Conservation (phyloP, 2,329 filamentous ascomycete genomes). For the Thelonectria olida region DNA sequence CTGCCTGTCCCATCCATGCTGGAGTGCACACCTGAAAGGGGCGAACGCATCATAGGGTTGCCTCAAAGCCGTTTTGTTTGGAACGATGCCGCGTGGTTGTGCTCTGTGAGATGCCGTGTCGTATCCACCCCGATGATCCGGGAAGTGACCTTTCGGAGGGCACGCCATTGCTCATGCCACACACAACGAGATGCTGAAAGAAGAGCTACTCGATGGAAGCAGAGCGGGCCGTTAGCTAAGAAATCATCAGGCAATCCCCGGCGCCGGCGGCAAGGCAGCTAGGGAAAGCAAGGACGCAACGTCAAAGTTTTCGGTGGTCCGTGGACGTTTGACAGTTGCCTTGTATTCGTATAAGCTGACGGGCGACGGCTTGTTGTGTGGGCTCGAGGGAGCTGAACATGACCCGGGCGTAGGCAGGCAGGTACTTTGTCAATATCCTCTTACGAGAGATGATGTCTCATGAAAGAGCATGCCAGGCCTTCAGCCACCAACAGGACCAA, state of each 20-base stretch:
- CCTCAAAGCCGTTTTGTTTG: constrained; percentile 2
- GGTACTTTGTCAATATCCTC: neutral
- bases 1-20: constrained; percentile 9
- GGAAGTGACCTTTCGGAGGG: constrained; percentile 15
- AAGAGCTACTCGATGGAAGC: constrained; percentile 14
- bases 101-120: constrained; percentile 4
- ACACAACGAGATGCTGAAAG: constrained; percentile 28
- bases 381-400: neutral
- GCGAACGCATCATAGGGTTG: constrained; percentile 5
- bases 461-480: constrained; percentile 9
- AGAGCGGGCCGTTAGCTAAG: constrained; percentile 35
- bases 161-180: constrained; percentile 31
- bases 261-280: constrained; percentile 28
- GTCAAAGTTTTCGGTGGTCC: constrained; percentile 27
- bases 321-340: constrained; percentile 19
- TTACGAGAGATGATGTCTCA: constrained; percentile 29
- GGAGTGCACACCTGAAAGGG: constrained; percentile 2
- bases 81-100: neutral
- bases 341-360: constrained; percentile 25
- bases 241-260: constrained; percentile 32
- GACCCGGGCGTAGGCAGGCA: neutral
- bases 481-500: constrained; percentile 32
- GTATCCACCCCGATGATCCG: constrained; percentile 34
- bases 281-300: constrained; percentile 7
- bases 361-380: constrained; percentile 18